phyloP scores from a whole-genome alignment of 257 asterid genomes.

The Plectranthus barbatus region DNA sequence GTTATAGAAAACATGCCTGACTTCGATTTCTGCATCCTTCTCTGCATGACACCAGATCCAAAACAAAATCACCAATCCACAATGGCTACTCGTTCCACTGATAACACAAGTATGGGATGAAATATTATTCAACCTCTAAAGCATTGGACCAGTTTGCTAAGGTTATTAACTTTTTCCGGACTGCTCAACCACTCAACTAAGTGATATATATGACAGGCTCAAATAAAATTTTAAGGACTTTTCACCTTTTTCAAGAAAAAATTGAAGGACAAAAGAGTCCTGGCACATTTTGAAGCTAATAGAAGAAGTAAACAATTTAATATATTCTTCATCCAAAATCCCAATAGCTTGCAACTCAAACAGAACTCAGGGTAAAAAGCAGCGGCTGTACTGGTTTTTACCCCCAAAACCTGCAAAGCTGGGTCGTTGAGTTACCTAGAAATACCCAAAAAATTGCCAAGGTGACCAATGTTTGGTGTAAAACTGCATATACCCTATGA shows the following conservation, averaged over 20 bases:
- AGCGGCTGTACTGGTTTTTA: background rate
- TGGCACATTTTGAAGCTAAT: background rate
- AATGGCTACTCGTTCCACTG: background rate
- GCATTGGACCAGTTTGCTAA: no score
- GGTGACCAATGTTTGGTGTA: no score
- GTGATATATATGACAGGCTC: background rate
- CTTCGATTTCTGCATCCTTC: conserved; percentile 70
- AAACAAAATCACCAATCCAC: conserved; percentile 8
- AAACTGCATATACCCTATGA: background rate
- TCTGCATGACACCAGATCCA: conserved; percentile 43
- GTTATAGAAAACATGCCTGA: conserved; percentile 53
- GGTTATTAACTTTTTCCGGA: no score
- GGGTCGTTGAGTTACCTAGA: background rate
- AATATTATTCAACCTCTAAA: no score
- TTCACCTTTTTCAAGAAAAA: background rate
- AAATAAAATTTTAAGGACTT: background rate
- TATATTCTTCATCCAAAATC: background rate
- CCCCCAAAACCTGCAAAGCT: background rate
- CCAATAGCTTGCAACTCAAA: background rate
- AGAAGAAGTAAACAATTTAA: background rate
- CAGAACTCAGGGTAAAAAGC: background rate
- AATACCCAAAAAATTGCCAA: no score
- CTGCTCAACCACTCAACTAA: no score
- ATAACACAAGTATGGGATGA: background rate
- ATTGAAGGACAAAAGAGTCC: background rate